These are phyloP conservation scores for Aspergillus eucalypticola DNA, from an alignment of 2,329 filamentous ascomycete species.

Conservation along the genomic window DNA sequence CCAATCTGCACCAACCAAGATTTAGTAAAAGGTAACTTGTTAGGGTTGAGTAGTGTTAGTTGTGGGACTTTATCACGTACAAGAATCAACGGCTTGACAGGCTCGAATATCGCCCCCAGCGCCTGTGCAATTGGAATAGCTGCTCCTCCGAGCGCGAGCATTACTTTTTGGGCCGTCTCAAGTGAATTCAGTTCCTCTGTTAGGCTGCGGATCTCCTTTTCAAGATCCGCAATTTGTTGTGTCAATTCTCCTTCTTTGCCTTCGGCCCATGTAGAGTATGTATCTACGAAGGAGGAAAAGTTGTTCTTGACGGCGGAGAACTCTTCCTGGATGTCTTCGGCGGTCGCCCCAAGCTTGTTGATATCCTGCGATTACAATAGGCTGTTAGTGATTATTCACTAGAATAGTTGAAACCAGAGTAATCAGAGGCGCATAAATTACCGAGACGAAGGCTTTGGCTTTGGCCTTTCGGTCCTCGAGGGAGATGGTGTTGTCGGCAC, in stretches of 20 bases:
- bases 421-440: not conserved
- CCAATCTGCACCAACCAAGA: not conserved
- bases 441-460: not conserved
- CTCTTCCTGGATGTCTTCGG: not conserved
- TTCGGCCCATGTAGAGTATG: constrained; percentile 2
- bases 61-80: no score
- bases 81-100: no score
- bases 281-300: not conserved
- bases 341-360: not conserved
- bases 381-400: not conserved
- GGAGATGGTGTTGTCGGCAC: not conserved
- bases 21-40: not conserved
- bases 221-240: not conserved
- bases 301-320: not conserved
- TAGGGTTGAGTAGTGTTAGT: not conserved
- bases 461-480: not conserved
- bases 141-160: not conserved
- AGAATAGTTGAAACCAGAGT: not conserved
- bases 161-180: not conserved
- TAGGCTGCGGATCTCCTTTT: not conserved
- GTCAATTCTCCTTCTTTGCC: constrained; percentile 4
- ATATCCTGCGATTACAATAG: not conserved
- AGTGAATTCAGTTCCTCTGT: not conserved
- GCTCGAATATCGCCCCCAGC: no score
- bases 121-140: not conserved